Evolutionary conservation across 805 yeast genomes (phyloP), one percentile per base, ranked within the genome.

Genomic region (Priceomyces melissophilus): DNA sequence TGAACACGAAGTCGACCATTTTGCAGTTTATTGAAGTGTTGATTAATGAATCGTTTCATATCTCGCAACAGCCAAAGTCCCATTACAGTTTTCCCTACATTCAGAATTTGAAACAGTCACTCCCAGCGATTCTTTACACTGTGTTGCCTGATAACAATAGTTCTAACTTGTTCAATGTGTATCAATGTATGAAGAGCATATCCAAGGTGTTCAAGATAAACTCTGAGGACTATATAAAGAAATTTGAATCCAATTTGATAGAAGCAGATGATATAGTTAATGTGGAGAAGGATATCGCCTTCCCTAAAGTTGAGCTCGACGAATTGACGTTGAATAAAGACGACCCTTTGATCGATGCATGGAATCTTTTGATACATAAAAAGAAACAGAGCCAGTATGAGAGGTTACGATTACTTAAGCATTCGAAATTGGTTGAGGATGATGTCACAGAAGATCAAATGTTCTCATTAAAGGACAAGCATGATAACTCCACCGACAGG

Each of bases 1-100:
- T 86, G 34, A 84, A 86, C 53, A 63, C 74, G 31, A 71, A 86
- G 44, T 69, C 86, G 32, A 85, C 82, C 46, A 71, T 86, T 6
- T 71, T 87, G 43, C 86, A 79, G 54, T 81, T 86, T 50, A 56
- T 87, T 3, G 91, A 86, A 45, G 74, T 79, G n/a, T 58, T 86
- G 29, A 65, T 79, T 1, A 49, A 61, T 14, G 69, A 68, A 16
- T 61, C 75, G 15, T 58, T 57, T 29, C 48, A 53, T 28, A 53
- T 58, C 10, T 63, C 69, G 10, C 63, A 57, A 40, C 69, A 63
- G 37, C 59, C 63, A 9, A 64, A 62, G 43, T 55, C 61, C n/a
- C 43, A 48, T 27, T 65, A 58, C 42, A 58, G 62, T 38, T 66
- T 61, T 37, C 73, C 76, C 6, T 70, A 68, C 42, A 57, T 70